Evolutionary conservation across 768 basidiomycete genomes (phyloP).

Genomic region (Amanita subjunquillea): DNA sequence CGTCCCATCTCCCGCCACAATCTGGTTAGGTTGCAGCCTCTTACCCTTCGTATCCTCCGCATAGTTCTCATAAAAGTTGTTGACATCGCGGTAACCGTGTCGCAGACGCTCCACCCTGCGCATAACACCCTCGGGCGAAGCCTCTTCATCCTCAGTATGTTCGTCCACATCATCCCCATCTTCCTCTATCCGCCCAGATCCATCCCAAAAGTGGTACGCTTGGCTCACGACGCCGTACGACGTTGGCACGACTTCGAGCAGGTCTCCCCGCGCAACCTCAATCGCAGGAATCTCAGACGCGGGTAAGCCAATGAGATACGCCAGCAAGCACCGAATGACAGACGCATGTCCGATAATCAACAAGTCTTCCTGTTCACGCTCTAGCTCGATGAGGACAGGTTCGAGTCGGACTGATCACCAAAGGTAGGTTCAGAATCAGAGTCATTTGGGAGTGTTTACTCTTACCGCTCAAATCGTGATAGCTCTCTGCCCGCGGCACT

Average conservation of each 20-base stretch:
- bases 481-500: slow-evolving; percentile 91
- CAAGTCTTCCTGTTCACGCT: slow-evolving; percentile 88
- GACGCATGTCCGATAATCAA: slow-evolving; percentile 96
- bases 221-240: slow-evolving; percentile 86
- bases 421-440: no score
- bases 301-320: slow-evolving; percentile 88
- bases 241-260: slow-evolving; percentile 87
- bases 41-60: slow-evolving; percentile 67
- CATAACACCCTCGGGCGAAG: slow-evolving; percentile 18
- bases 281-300: slow-evolving; percentile 96
- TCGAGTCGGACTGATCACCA: slow-evolving; percentile 72
- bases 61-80: slow-evolving; percentile 86
- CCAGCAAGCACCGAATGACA: slow-evolving; percentile 91
- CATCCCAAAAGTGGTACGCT: slow-evolving; percentile 90
- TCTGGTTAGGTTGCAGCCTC: slow-evolving; percentile 22
- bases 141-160: slow-evolving; percentile 1
- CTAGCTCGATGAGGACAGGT: slow-evolving; percentile 85
- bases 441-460: not conserved
- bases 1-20: not conserved
- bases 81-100: slow-evolving; percentile 39
- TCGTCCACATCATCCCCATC: slow-evolving; percentile 10
- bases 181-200: slow-evolving; percentile 49
- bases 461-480: slow-evolving; percentile 84
- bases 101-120: not conserved
- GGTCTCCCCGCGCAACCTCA: slow-evolving; percentile 91